These are phyloP conservation scores for Fusarium brevicatenulatum DNA, from an alignment of 2,329 filamentous ascomycete genomes.

Conservation along the genomic window DNA sequence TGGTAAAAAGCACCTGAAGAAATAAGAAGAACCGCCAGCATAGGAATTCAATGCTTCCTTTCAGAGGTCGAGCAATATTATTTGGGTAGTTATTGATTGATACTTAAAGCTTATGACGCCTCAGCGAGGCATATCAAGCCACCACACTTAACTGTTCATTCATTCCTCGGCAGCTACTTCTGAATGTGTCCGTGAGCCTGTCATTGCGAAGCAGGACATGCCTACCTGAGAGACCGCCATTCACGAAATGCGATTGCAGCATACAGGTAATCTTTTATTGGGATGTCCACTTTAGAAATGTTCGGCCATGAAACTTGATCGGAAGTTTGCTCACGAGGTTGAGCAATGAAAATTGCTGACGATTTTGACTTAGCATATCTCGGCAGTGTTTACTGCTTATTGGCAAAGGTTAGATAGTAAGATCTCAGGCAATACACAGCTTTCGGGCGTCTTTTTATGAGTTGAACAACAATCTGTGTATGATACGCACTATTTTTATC, in stretches of 20 bases:
- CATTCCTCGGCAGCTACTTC: background rate
- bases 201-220: background rate
- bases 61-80: background rate
- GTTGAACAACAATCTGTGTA: background rate
- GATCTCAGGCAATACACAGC: too few species aligned
- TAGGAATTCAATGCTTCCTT: background rate
- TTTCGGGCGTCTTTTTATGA: rapidly evolving
- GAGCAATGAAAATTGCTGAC: too few species aligned
- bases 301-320: background rate
- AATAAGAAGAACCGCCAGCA: background rate
- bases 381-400: background rate
- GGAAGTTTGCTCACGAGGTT: too few species aligned
- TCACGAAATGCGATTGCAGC: background rate
- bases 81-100: rapidly evolving
- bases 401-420: background rate
- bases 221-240: background rate
- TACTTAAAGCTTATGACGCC: too few species aligned
- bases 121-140: too few species aligned
- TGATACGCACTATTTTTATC: background rate
- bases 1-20: background rate
- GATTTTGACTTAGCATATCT: background rate
- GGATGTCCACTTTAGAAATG: background rate
- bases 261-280: background rate
- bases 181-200: background rate
- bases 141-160: rapidly evolving